Evolutionary conservation across 768 basidiomycete genomes (phyloP).

Genomic region (Calocybe gangraenosa): DNA sequence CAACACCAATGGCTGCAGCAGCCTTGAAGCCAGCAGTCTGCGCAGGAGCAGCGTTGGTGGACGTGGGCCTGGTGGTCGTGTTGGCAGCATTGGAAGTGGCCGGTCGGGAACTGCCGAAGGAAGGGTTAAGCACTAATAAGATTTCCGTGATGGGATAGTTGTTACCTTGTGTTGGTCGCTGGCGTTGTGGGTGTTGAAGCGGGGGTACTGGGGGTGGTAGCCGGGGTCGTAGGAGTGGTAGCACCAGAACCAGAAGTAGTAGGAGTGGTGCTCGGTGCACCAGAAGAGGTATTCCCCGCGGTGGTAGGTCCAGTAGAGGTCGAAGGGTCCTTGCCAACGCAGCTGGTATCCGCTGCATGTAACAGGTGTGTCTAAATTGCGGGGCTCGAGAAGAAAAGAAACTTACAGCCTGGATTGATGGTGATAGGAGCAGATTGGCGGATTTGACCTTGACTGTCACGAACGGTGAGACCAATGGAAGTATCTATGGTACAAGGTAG

Average conservation of each 20-base stretch:
- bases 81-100: constrained; percentile 10
- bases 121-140: too few species aligned
- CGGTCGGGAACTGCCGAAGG: neutral
- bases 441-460: constrained; percentile 51
- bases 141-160: too few species aligned
- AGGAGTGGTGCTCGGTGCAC: too few species aligned
- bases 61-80: constrained; percentile 9
- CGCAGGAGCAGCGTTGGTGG: constrained; percentile 25
- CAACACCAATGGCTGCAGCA: constrained; percentile 38
- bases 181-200: constrained; percentile 7
- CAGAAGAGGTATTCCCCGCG: constrained; percentile 15
- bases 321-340: constrained; percentile 25
- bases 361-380: constrained; percentile 9
- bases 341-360: constrained; percentile 30
- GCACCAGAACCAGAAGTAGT: constrained; percentile 13
- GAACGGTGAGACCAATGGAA: constrained; percentile 51
- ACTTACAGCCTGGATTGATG: constrained; percentile 47
- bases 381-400: neutral
- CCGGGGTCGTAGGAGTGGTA: constrained; percentile 7
- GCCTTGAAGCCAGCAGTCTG: constrained; percentile 33
- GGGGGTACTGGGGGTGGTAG: constrained; percentile 12
- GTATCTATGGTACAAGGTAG: constrained; percentile 35
- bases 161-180: too few species aligned
- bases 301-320: constrained; percentile 10
- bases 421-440: constrained; percentile 51